phyloP scores from a whole-genome alignment of 2,329 filamentous ascomycete species.

The Tolypocladium cylindrosporum region DNA sequence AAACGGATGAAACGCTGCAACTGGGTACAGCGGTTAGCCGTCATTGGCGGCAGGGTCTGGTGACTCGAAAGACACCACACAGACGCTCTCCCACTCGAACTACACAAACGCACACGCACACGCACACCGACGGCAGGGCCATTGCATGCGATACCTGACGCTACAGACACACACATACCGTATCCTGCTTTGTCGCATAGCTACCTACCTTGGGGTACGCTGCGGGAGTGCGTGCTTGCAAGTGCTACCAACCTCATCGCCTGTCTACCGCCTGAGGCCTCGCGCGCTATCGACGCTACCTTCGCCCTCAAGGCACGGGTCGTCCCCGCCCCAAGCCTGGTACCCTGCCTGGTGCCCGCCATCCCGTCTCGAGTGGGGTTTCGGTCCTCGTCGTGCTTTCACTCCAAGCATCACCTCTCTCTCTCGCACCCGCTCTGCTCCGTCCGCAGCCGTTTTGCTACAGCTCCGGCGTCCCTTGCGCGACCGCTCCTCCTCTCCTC shows the following conservation, averaged over 20 bases:
- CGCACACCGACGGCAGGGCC: slow-evolving; percentile 1
- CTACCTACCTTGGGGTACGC: not conserved
- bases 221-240: not conserved
- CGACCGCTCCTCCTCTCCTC: slow-evolving; percentile 1
- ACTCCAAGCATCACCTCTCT: slow-evolving; percentile 1
- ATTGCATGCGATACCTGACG: not conserved
- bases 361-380: slow-evolving; percentile 10
- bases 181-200: not conserved
- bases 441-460: not conserved
- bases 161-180: not conserved
- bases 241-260: not conserved
- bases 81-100: slow-evolving; percentile 4
- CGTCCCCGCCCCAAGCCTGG: slow-evolving; percentile 15
- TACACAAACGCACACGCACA: not conserved
- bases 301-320: slow-evolving; percentile 3
- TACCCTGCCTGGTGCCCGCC: slow-evolving; percentile 13
- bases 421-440: slow-evolving; percentile 1
- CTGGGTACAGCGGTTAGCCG: slow-evolving; percentile 17
- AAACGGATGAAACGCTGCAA: slow-evolving; percentile 21
- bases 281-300: slow-evolving; percentile 4
- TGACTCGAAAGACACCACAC: slow-evolving; percentile 10
- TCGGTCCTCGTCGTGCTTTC: slow-evolving; percentile 1
- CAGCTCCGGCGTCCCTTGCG: slow-evolving; percentile 1
- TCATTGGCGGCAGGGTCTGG: slow-evolving; percentile 11
- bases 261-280: not conserved